Percentiles rank a stretch among this genome's conserved stretches.
Conservation (phyloP, 2,329 filamentous ascomycete genomes). For the Botrytis hyacinthi region DNA sequence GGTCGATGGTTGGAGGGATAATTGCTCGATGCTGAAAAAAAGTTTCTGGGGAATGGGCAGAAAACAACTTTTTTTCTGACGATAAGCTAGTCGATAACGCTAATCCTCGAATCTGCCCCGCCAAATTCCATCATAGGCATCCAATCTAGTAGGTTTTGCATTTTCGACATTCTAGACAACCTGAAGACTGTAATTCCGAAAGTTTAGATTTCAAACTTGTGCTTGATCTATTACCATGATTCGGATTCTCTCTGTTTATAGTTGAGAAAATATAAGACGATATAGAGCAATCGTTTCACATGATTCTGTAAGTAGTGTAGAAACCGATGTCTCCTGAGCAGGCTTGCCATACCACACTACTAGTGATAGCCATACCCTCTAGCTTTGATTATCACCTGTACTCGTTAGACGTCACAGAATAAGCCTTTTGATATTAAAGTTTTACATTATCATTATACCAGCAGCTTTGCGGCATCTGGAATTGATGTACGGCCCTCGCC, state of each 20-base stretch:
- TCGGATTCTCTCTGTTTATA: not conserved
- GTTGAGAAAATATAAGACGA: not conserved
- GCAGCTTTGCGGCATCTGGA: constrained; percentile 12
- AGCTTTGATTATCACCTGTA: not conserved
- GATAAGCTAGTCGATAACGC: constrained; percentile 22
- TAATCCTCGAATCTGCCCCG: constrained; percentile 16
- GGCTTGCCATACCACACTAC: not conserved
- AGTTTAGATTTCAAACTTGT: not conserved
- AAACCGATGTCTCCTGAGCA: not conserved
- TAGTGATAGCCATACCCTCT: not conserved
- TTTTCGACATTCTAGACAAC: not conserved
- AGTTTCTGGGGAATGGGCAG: constrained; percentile 17
- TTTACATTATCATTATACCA: constrained; percentile 28
- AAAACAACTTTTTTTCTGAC: constrained; percentile 21
- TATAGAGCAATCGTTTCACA: not conserved
- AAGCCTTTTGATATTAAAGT: not conserved
- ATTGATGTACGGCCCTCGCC: constrained; percentile 18
- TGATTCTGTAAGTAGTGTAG: not conserved
- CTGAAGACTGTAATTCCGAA: not conserved
- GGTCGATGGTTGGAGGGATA: not conserved
- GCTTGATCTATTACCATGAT: not conserved
- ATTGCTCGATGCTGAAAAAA: constrained; percentile 10
- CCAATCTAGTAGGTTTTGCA: not conserved
- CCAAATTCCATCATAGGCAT: constrained; percentile 13
- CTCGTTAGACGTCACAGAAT: not conserved